Evolutionary conservation across 2,329 filamentous ascomycete species (phyloP).

Genomic region (Cordyceps javanica): DNA sequence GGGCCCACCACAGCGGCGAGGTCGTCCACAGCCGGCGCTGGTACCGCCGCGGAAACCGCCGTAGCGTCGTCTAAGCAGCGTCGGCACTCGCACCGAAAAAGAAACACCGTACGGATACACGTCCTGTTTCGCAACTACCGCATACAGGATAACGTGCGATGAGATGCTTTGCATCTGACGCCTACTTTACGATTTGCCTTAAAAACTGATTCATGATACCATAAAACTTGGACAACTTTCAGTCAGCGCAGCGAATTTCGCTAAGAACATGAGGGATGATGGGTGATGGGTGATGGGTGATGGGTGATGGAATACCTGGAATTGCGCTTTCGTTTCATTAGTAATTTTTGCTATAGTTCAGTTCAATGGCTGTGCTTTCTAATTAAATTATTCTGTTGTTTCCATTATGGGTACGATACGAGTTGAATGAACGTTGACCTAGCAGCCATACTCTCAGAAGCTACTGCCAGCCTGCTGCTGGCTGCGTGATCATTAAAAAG

Average conservation of each 20-base stretch:
- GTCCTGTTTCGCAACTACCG: neutral
- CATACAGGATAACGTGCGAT: neutral
- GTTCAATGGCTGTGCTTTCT: neutral
- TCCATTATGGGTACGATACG: too few relatives aligned
- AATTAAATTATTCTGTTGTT: too few relatives aligned
- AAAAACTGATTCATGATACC: conserved; percentile 4
- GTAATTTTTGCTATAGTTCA: neutral
- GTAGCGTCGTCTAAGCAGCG: conserved; percentile 33
- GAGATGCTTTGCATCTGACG: neutral
- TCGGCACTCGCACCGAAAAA: neutral
- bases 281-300: neutral
- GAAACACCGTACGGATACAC: too few relatives aligned
- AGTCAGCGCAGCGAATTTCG: neutral
- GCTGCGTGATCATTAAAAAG: too few relatives aligned
- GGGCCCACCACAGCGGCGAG: conserved; percentile 27
- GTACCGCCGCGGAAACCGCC: conserved; percentile 35
- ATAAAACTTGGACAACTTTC: neutral
- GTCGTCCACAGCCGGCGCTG: conserved; percentile 22
- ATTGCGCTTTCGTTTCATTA: neutral
- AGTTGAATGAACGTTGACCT: too few relatives aligned
- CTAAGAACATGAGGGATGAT: neutral
- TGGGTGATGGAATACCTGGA: neutral
- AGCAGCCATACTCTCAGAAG: too few relatives aligned
- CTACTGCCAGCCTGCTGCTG: too few relatives aligned
- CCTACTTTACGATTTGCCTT: neutral